Evolutionary conservation across 2,329 filamentous ascomycete species (phyloP).

Genomic region (Colletotrichum sp.): DNA sequence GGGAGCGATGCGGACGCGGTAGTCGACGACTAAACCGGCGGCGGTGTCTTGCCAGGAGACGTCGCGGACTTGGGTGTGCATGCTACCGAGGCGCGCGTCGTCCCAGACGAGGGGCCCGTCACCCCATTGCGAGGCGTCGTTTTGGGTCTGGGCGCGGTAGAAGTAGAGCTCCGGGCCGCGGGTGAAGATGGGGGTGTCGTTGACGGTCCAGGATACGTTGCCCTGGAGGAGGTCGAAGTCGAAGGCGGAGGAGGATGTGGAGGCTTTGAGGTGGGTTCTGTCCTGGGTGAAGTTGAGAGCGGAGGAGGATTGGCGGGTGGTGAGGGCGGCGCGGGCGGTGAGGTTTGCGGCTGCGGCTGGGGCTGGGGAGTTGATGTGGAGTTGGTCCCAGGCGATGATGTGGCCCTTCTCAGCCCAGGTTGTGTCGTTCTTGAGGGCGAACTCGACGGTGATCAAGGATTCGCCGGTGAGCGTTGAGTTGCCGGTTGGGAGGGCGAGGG

Average conservation of each 20-base stretch:
- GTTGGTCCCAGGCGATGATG: slow-evolving; percentile 22
- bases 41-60: slow-evolving; percentile 19
- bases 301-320: neutral
- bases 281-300: neutral
- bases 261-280: neutral
- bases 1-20: slow-evolving; percentile 47
- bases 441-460: slow-evolving; percentile 18
- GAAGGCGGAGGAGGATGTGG: neutral
- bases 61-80: slow-evolving; percentile 14
- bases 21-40: slow-evolving; percentile 31
- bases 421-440: slow-evolving; percentile 6
- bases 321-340: neutral
- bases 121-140: slow-evolving; percentile 9
- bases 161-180: slow-evolving; percentile 21
- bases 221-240: slow-evolving; percentile 22
- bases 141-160: slow-evolving; percentile 22
- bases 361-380: slow-evolving; percentile 8
- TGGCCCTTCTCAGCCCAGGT: slow-evolving; percentile 19
- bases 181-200: slow-evolving; percentile 13
- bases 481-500: neutral
- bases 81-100: neutral
- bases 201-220: slow-evolving; percentile 19
- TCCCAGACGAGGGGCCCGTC: slow-evolving; percentile 6
- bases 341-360: neutral
- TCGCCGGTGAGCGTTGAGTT: neutral